phyloP scores from a whole-genome alignment of 2,329 filamentous ascomycete species.

The Ascochyta koolunga region DNA sequence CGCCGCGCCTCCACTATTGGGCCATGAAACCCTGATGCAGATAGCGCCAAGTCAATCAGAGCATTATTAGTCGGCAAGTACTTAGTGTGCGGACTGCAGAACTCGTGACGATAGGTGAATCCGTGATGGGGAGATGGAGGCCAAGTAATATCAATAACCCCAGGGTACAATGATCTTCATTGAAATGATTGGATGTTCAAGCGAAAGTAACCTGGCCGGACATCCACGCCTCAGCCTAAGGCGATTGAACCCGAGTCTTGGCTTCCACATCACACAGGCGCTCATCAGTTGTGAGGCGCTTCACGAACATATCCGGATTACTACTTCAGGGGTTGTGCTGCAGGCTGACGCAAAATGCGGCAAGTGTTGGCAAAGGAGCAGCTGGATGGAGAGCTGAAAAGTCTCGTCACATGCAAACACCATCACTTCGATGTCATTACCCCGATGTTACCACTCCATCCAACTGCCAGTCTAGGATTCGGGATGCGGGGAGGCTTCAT shows the following conservation, averaged over 20 bases:
- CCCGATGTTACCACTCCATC: not conserved
- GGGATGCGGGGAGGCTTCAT: constrained; percentile 4
- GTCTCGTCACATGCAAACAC: not conserved
- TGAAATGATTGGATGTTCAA: not conserved
- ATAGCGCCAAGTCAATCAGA: not conserved
- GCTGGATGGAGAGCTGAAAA: not conserved
- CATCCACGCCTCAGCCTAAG: constrained; percentile 2
- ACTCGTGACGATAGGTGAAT: constrained; percentile 5
- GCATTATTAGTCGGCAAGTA: not conserved
- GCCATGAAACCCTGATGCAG: not conserved
- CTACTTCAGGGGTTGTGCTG: not conserved
- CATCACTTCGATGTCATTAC: not conserved
- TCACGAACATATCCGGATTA: not conserved
- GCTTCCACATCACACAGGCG: not conserved
- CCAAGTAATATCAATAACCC: not conserved
- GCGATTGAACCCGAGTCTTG: constrained; percentile 5
- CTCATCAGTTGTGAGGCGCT: not conserved
- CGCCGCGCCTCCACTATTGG: not conserved
- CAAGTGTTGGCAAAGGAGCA: not conserved
- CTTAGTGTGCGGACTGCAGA: not conserved
- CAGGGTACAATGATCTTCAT: not conserved
- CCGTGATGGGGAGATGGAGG: constrained; percentile 1
- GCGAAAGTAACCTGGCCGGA: not conserved
- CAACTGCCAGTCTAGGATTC: constrained; percentile 10
- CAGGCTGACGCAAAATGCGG: not conserved